Evolutionary conservation across 768 basidiomycete genomes (phyloP).

Genomic region (Tricholoma sp.): DNA sequence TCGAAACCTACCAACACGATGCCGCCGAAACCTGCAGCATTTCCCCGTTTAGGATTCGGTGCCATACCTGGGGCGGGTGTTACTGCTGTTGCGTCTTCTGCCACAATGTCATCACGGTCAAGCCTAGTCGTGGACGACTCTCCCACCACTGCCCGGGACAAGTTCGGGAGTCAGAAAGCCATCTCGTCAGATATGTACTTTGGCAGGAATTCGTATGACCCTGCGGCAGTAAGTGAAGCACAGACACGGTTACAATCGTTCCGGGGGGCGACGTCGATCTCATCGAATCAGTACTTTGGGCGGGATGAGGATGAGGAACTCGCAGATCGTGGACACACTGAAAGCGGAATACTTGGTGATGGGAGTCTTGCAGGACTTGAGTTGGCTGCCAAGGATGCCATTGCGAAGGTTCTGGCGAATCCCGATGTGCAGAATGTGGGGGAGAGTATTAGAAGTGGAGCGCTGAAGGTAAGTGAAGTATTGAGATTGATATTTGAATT

Average conservation of each 20-base stretch:
- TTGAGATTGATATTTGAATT: conserved; percentile 1
- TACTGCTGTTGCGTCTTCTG: conserved; percentile 36
- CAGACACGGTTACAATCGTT: conserved; percentile 78
- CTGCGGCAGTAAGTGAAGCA: conserved; percentile 64
- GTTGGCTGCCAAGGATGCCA: conserved; percentile 67
- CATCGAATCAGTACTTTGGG: conserved; percentile 95
- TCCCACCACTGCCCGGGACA: conserved; percentile 79
- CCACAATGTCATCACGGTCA: conserved; percentile 22
- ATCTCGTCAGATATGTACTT: conserved; percentile 99
- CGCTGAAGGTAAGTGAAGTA: conserved; percentile 61
- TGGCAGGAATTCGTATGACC: conserved; percentile 83
- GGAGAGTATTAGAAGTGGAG: conserved; percentile 73
- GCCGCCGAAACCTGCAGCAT: conserved; percentile 33
- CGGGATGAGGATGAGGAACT: conserved; percentile 76
- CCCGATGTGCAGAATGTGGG: conserved; percentile 85
- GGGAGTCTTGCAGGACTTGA: conserved; percentile 56
- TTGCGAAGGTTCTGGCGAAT: conserved; percentile 70
- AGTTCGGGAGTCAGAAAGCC: conserved; percentile 88
- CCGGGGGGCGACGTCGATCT: conserved; percentile 89
- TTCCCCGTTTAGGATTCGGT: conserved; percentile 81
- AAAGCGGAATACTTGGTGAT: conserved; percentile 38
- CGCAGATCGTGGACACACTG: conserved; percentile 31
- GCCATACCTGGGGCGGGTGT: conserved; percentile 63
- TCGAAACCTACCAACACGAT: conserved; percentile 9
- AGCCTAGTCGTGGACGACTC: conserved; percentile 45